These are phyloP conservation scores for Suillus subaureus DNA, from an alignment of 768 basidiomycete species.

Conservation along the genomic window DNA sequence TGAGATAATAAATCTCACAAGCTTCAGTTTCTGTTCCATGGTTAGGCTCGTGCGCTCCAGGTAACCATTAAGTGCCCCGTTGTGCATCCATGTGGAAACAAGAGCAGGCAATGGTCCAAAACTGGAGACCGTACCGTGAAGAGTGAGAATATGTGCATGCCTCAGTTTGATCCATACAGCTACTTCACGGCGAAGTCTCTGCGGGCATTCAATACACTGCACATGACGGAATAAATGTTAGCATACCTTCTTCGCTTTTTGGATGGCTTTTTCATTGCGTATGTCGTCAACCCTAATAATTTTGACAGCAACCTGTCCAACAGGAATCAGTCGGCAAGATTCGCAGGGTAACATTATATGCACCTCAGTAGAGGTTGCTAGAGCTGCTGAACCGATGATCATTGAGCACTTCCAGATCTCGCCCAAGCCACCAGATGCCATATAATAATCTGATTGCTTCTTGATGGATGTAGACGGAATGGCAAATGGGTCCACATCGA, in stretches of 20 bases:
- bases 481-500: background rate
- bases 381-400: background rate
- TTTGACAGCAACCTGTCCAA: slow-evolving; percentile 5
- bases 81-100: background rate
- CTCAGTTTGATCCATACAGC: background rate
- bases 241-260: background rate
- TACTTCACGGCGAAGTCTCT: slow-evolving; percentile 5
- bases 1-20: background rate
- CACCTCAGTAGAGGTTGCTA: background rate
- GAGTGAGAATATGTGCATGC: background rate
- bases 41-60: background rate
- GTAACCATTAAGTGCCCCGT: background rate
- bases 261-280: background rate
- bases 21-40: background rate
- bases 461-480: background rate
- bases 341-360: background rate
- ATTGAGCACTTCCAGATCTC: background rate
- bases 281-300: background rate
- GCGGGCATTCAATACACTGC: background rate
- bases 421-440: background rate
- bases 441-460: background rate
- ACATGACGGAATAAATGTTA: background rate
- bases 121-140: background rate
- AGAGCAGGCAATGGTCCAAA: slow-evolving; percentile 3
- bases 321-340: background rate